phyloP scores from a whole-genome alignment of 805 yeast species.

The Metschnikowia peoriensis region DNA sequence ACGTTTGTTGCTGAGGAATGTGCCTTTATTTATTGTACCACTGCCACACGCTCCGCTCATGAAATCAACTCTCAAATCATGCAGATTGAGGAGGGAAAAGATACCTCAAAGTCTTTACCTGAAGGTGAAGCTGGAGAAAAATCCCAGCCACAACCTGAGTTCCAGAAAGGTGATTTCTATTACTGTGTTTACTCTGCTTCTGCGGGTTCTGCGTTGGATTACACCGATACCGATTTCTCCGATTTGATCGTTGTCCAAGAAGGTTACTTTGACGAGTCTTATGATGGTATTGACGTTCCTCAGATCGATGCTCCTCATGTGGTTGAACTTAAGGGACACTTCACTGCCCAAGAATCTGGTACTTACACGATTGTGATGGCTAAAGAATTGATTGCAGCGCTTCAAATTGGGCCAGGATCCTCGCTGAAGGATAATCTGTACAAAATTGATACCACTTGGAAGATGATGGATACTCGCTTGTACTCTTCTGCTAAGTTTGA shows the following conservation, averaged over 20 bases:
- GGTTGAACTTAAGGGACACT: neutral
- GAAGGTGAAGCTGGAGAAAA: neutral
- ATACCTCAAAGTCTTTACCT: neutral
- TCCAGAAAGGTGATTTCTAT: neutral
- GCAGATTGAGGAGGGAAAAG: neutral
- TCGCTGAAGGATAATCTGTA: neutral
- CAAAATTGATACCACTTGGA: neutral
- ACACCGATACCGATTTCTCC: neutral
- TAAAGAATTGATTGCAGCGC: neutral
- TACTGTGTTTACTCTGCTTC: neutral
- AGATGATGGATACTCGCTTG: conserved; percentile 1
- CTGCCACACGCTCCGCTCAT: neutral
- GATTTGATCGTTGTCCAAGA: neutral
- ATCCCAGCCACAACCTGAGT: neutral
- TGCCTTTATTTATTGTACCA: neutral
- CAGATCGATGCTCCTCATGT: neutral
- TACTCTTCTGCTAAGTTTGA: neutral
- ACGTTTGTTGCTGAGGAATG: neutral
- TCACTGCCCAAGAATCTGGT: neutral
- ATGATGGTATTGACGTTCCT: neutral
- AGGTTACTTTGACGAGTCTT: neutral
- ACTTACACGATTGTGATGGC: neutral
- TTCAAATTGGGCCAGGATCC: conserved; percentile 1
- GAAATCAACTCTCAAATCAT: neutral
- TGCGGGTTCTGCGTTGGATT: neutral